Evolutionary conservation across 306 rosid genomes (phyloP), one percentile per base, ranked within the genome.

Genomic region (Gastrolobium bilobum): DNA sequence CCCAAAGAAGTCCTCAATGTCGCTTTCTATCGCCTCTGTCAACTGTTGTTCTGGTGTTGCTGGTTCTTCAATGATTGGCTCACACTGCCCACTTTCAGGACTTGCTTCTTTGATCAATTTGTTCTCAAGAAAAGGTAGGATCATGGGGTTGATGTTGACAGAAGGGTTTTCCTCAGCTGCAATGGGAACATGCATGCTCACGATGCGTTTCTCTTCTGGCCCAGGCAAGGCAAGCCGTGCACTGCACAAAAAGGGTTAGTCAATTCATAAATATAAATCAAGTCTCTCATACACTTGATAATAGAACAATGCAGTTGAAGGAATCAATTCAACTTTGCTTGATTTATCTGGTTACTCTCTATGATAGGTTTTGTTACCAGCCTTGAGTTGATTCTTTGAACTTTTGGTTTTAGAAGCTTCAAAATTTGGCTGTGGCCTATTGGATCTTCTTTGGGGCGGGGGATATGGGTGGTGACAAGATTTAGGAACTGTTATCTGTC

Each of bases 191-290:
- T 74, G 68, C 76, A 84, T 82, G 79, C 76, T 69, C 76, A 92
- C 87, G 5, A 94, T 83, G 63, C 79, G 37, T 73, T 82, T 91
- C 68, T 90, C 98, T 79, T 90, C 94, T 61, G 99, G 97, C 44
- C 94, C 97, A 38, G 98, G 99, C 79, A 95, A 90, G 46, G 99
- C 97, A 75, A 95, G 91, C 52, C 97, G 88, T 51, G 98, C 97
- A 76, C 99, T 95, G 91, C 82, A 81, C 54, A 53, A 65, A 83
- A 77, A 84, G 34, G 60, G 75, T 84, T 83, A 52, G 64, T 73
- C 64, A 79, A 61, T 81, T 66, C 43, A 51, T 42, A 80, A 65
- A 85, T 43, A 57, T 35, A 71, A 70, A 10, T 30, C 7, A 80
- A 51, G 39, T 43, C 11, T 20, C 30, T 26, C 26, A 39, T 78